phyloP scores from a whole-genome alignment of 768 basidiomycete genomes.

The Russula abietina region DNA sequence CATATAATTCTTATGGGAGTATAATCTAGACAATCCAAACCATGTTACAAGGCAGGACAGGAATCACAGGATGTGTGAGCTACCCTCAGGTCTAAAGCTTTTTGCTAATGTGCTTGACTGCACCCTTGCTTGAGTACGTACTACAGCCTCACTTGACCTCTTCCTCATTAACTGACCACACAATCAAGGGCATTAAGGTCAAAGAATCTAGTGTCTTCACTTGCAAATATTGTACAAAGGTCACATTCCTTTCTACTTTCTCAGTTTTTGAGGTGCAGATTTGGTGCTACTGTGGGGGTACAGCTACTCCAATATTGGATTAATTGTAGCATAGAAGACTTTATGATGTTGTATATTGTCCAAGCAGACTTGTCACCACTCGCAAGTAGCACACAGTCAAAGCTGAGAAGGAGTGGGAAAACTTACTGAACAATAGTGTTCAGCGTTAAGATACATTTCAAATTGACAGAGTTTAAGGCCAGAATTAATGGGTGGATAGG shows the following conservation, averaged over 20 bases:
- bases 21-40: conserved; percentile 57
- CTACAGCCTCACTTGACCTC: neutral
- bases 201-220: conserved; percentile 79
- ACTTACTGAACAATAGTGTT: conserved; percentile 82
- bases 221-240: conserved; percentile 75
- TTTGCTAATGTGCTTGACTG: conserved; percentile 80
- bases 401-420: conserved; percentile 56
- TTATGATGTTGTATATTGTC: conserved; percentile 72
- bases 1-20: conserved; percentile 69
- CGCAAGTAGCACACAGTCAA: conserved; percentile 63
- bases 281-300: conserved; percentile 79
- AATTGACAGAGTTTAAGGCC: conserved; percentile 75
- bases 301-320: conserved; percentile 71
- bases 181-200: conserved; percentile 56
- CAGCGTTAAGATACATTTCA: conserved; percentile 78
- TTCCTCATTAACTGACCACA: conserved; percentile 9
- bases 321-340: conserved; percentile 54
- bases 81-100: conserved; percentile 72
- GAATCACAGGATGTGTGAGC: conserved; percentile 65
- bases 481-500: conserved; percentile 76
- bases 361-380: conserved; percentile 71
- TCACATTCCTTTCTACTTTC: conserved; percentile 67
- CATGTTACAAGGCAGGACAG: conserved; percentile 57
- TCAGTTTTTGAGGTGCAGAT: conserved; percentile 81
- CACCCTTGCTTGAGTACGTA: conserved; percentile 59